Evolutionary conservation across 1,139 yeast species (phyloP).

Genomic region (Sugiyamaella xylanicola): DNA sequence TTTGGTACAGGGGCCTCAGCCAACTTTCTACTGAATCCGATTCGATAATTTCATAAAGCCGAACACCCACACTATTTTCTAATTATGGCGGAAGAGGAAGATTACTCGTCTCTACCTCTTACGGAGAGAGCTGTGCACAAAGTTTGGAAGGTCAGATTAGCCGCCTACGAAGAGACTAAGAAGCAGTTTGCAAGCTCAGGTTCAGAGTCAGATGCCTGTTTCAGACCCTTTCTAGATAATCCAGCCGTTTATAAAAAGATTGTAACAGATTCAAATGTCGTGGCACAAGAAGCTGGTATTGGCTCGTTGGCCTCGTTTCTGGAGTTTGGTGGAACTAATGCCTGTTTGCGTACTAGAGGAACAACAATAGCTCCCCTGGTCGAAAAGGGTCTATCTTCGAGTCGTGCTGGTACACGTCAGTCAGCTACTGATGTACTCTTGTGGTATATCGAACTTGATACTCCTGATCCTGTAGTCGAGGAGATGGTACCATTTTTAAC

Average conservation of each 20-base stretch:
- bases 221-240: slow-evolving; percentile 51
- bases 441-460: slow-evolving; percentile 64
- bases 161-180: slow-evolving; percentile 72
- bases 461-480: slow-evolving; percentile 68
- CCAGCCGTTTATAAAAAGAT: slow-evolving; percentile 58
- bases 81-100: slow-evolving; percentile 54
- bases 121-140: slow-evolving; percentile 68
- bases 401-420: slow-evolving; percentile 74
- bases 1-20: too few relatives aligned
- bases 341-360: slow-evolving; percentile 43
- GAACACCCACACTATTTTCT: neutral
- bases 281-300: slow-evolving; percentile 86
- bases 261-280: slow-evolving; percentile 80
- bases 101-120: slow-evolving; percentile 63
- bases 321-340: slow-evolving; percentile 57
- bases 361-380: slow-evolving; percentile 61
- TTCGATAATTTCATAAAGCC: too few relatives aligned
- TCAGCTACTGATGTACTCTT: slow-evolving; percentile 64
- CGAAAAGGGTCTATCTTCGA: slow-evolving; percentile 78
- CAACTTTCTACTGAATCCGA: too few relatives aligned
- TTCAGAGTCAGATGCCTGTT: slow-evolving; percentile 57
- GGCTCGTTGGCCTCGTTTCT: slow-evolving; percentile 58
- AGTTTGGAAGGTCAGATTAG: slow-evolving; percentile 87
- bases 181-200: slow-evolving; percentile 57
- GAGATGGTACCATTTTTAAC: slow-evolving; percentile 62